Base-by-base conservation (phyloP, 371 early-diverging fungal species). In the Lichtheimia ramosa region DNA sequence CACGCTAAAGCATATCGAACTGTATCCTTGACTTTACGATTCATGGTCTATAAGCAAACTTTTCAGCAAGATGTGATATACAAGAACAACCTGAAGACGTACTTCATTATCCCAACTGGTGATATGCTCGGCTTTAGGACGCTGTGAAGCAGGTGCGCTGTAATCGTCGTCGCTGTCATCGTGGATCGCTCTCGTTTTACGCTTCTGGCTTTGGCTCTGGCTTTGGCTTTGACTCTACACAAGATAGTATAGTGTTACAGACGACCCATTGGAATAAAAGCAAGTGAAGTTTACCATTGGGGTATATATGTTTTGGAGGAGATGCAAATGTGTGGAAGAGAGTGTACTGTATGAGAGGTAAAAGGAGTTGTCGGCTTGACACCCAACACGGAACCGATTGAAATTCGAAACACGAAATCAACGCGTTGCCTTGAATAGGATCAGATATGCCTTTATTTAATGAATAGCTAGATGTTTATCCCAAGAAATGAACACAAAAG, bases 1-100 rank as follows among this genome's bases (percentile, higher is more conserved):
- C 82, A 79, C 21, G 84, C 81, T 5, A 90, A 63, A 4, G 85
- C 88, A 48, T 83, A 78, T 39, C 91, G 81, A 13, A 88, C 87
- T 0, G 83, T 54, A 50, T 77, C 85, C 40, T 85, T 85, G 42
- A 86, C 81, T 62, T 79, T 71, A 28, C 87, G 69, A 28, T 83
- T 69, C 15, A 80, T 50, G 39, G 84, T 84, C 79, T 86, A 64
- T 25, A 51, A 2, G 14, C 8, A 25, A 51, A 18, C 15, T 3
- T 51, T 23, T 15, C 6, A 18, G 15, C 3, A 40, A 21, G 15
- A 42, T 16, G n/a, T 34, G 15, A 28, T 43, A 18, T 18, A 8
- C 27, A 34, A 15, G 10, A 12, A 49, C n/a, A 10, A 13, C 23
- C 0, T 43, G 25, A 23, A 10, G 3, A 15, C 14, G 27, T 58